These are phyloP conservation scores for Mortierella sp. DNA, from an alignment of 371 early-diverging fungal genomes.

Conservation along the genomic window DNA sequence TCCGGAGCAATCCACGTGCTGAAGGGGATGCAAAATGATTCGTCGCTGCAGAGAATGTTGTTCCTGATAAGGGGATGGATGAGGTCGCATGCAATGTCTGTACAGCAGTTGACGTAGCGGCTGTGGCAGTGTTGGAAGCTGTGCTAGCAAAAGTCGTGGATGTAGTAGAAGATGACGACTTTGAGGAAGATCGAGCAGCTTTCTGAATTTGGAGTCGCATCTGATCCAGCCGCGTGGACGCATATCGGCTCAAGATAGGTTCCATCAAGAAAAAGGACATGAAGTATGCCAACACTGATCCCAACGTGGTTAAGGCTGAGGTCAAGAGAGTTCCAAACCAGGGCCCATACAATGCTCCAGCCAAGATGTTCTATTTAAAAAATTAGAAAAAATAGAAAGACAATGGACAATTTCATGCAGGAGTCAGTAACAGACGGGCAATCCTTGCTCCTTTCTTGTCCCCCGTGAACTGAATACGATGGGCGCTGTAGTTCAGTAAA, in stretches of 20 bases:
- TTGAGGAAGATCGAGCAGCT: slow-evolving; percentile 22
- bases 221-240: slow-evolving; percentile 43
- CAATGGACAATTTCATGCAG: neutral
- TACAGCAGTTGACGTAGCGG: slow-evolving; percentile 23
- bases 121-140: neutral
- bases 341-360: slow-evolving; percentile 55
- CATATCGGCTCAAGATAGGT: slow-evolving; percentile 52
- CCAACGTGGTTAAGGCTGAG: slow-evolving; percentile 47
- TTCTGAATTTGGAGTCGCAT: slow-evolving; percentile 50
- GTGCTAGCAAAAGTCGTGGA: slow-evolving; percentile 5
- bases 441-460: no score
- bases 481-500: no score
- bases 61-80: neutral
- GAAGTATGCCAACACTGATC: slow-evolving; percentile 52
- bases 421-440: no score
- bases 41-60: no score
- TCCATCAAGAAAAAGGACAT: slow-evolving; percentile 54
- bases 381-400: slow-evolving; percentile 1
- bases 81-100: slow-evolving; percentile 11
- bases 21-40: no score
- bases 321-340: slow-evolving; percentile 52
- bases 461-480: no score
- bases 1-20: slow-evolving; percentile 25
- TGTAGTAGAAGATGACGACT: neutral
- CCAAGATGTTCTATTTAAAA: slow-evolving; percentile 46